Percentiles rank a stretch among this genome's conserved stretches.
Evolutionary conservation across 1,284 basidiomycete species (phyloP).

Genomic region (Rhodofomes roseus): DNA sequence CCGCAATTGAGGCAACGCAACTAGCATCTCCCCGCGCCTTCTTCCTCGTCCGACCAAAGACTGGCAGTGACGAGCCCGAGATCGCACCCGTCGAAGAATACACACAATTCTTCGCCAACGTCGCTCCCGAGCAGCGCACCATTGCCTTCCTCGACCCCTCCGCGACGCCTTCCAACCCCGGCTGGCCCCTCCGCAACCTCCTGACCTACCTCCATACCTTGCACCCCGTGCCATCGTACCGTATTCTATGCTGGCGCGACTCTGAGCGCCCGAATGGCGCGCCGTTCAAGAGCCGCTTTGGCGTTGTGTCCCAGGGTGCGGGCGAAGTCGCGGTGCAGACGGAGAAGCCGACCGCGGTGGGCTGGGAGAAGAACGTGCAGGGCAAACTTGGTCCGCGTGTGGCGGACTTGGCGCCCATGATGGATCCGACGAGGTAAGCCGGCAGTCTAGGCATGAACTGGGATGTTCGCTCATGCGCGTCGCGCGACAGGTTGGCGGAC

Average conservation of each 20-base stretch:
- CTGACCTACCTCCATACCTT: conserved; percentile 73
- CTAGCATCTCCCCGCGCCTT: conserved; percentile 44
- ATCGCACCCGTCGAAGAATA: conserved; percentile 57
- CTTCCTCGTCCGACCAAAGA: conserved; percentile 51
- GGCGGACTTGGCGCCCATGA: conserved; percentile 91
- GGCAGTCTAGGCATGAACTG: neutral
- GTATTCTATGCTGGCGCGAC: conserved; percentile 76
- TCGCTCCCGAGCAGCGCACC: conserved; percentile 47
- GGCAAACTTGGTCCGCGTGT: conserved; percentile 86
- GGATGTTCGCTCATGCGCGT: neutral
- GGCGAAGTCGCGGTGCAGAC: conserved; percentile 4
- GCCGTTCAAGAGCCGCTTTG: conserved; percentile 61
- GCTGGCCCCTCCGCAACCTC: conserved; percentile 94
- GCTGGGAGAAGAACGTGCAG: conserved; percentile 91
- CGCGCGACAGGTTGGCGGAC: conserved; percentile 70
- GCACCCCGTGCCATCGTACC: conserved; percentile 50
- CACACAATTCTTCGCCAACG: conserved; percentile 46
- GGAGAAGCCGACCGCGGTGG: conserved; percentile 62
- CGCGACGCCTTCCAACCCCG: conserved; percentile 71
- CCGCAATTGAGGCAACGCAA: conserved; percentile 47
- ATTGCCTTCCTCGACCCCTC: conserved; percentile 89
- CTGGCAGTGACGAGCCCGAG: conserved; percentile 26
- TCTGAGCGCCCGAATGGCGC: conserved; percentile 39
- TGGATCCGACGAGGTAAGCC: conserved; percentile 79
- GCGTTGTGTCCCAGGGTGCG: conserved; percentile 39